Conservation (phyloP, 768 basidiomycete species). For the Suillus clintonianus region DNA sequence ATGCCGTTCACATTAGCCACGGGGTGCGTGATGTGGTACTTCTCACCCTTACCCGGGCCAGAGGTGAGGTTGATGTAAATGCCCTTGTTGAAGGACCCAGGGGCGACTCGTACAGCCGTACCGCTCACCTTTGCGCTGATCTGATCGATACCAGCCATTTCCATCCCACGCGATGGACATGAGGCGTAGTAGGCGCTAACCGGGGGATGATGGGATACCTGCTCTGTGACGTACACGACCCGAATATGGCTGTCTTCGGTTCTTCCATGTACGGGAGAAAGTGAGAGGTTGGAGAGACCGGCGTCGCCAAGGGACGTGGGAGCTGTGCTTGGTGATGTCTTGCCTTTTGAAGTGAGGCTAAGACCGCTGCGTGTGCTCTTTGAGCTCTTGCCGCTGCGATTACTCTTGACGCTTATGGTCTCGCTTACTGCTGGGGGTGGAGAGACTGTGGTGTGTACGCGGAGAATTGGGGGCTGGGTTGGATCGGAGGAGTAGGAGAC, state of each 20-base stretch:
- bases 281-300: constrained; percentile 57
- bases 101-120: constrained; percentile 77
- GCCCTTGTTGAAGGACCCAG: constrained; percentile 87
- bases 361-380: constrained; percentile 61
- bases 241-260: constrained; percentile 49
- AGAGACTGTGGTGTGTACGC: constrained; percentile 37
- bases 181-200: constrained; percentile 81
- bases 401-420: constrained; percentile 52
- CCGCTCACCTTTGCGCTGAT: constrained; percentile 91
- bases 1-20: constrained; percentile 90
- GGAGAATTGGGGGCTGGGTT: constrained; percentile 46
- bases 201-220: constrained; percentile 97
- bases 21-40: constrained; percentile 89
- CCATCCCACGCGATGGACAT: constrained; percentile 73
- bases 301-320: constrained; percentile 34
- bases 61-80: constrained; percentile 80
- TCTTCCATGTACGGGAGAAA: constrained; percentile 39
- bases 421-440: constrained; percentile 36
- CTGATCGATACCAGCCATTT: constrained; percentile 85
- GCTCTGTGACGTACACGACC: constrained; percentile 85
- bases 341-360: constrained; percentile 54
- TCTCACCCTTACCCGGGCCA: constrained; percentile 74
- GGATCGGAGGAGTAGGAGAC: constrained; percentile 52
- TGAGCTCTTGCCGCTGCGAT: constrained; percentile 53
- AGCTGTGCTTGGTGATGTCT: constrained; percentile 56